phyloP scores from a whole-genome alignment of 2,329 filamentous ascomycete species.

The Nemania sp. region DNA sequence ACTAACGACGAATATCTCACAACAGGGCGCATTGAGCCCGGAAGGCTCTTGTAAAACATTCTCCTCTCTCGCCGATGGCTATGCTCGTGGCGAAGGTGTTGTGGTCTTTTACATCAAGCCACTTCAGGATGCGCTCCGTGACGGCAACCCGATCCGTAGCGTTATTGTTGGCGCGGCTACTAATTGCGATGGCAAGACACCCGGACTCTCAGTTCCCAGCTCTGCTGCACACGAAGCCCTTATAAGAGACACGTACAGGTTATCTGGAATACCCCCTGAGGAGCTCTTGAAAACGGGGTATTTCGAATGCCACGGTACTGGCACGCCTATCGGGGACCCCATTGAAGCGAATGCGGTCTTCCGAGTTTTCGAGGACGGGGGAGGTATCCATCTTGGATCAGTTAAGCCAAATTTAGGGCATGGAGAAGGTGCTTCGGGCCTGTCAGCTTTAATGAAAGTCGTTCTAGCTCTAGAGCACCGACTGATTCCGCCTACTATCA shows the following conservation, averaged over 20 bases:
- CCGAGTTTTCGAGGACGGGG: conserved; percentile 34
- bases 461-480: conserved; percentile 45
- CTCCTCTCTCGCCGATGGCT: conserved; percentile 47
- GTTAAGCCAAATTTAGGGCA: conserved; percentile 45
- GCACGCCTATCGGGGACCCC: conserved; percentile 48
- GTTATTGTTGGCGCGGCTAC: conserved; percentile 35
- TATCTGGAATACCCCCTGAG: conserved; percentile 24
- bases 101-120: conserved; percentile 46
- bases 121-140: conserved; percentile 45
- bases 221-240: conserved; percentile 41
- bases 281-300: neutral
- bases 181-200: conserved; percentile 43
- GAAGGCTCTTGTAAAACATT: conserved; percentile 35
- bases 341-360: conserved; percentile 44
- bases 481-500: conserved; percentile 45
- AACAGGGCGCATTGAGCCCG: conserved; percentile 27
- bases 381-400: conserved; percentile 19
- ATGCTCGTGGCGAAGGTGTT: conserved; percentile 49
- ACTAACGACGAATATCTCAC: conserved; percentile 14
- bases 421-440: conserved; percentile 46
- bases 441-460: conserved; percentile 48
- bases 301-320: conserved; percentile 46
- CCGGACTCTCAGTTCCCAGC: conserved; percentile 46
- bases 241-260: conserved; percentile 44
- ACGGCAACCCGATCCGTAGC: conserved; percentile 43